Base-by-base conservation (phyloP, 345 rosid genomes). In the Capsella bursapastoris region DNA sequence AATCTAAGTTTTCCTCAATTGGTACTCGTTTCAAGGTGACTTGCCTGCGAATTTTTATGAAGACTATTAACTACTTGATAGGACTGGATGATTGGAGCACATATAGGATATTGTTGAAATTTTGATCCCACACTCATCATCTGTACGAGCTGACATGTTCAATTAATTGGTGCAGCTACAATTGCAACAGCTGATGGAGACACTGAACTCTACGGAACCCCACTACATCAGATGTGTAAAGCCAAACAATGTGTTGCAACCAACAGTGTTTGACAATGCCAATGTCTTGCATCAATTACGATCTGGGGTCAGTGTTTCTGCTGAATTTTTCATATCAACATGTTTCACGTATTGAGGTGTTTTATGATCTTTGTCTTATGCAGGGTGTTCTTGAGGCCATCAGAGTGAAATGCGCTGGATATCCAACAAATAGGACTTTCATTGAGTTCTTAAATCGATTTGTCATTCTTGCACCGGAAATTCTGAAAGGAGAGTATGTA, bases 341-440 rank as follows among this genome's bases (percentile, higher is more conserved):
- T 31, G 67, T 50, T 60, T 61, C 52, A 64, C 59, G 50, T 44
- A 48, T 68, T 65, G 63, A 37, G 65, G 61, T 65, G 35, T 78
- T 74, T 59, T 57, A 31, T 63, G 56, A 66, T 64, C 12, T 73
- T 60, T 74, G 29, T 66, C 73, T 75, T 67, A 15, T 86, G 67
- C 79, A 94, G 98, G 98, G 98, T 81, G 98, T 94, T 75, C 82
- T 94, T 60, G 98, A 94, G 83, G 96, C 96, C 77, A 88, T 94
- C 69, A 87, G 86, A 84, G 85, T 94, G 72, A 94, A 91, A 73
- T 91, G 97, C 74, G 86, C 87, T 25, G 96, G 98, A 74, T 94
- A 78, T 76, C 96, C 98, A 49, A 85, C 93, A 53, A 81, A 80
- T 70, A 91, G 73, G 82, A 85, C 88, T 74, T 91, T 87, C 72